These are phyloP conservation scores for Coemansia asiatica DNA, from an alignment of 192 early-diverging fungal species.

Conservation along the genomic window DNA sequence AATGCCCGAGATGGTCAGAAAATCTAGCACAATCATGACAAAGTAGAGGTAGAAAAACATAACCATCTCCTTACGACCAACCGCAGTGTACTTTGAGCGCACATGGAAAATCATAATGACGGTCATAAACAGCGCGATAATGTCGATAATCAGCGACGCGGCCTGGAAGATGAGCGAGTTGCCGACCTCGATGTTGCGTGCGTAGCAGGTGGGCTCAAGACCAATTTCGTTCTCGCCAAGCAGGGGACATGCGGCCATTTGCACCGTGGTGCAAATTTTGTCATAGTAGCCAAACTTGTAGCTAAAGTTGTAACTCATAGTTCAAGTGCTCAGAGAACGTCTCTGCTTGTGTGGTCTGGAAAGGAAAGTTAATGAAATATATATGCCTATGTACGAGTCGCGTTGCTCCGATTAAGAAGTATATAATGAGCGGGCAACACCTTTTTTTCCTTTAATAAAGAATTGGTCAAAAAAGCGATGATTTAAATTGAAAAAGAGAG, in stretches of 20 bases:
- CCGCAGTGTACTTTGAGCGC: slow-evolving; percentile 96
- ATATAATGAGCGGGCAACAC: not conserved
- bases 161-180: slow-evolving; percentile 90
- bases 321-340: not conserved
- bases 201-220: slow-evolving; percentile 90
- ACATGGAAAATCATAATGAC: slow-evolving; percentile 98
- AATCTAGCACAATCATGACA: slow-evolving; percentile 79
- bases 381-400: not conserved
- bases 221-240: slow-evolving; percentile 70
- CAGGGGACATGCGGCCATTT: slow-evolving; percentile 87
- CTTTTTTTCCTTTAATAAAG: not conserved
- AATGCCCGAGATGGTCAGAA: slow-evolving; percentile 89
- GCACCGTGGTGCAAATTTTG: slow-evolving; percentile 81
- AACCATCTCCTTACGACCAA: slow-evolving; percentile 98
- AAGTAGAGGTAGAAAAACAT: slow-evolving; percentile 98
- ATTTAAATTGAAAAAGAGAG: not conserved
- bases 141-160: slow-evolving; percentile 91
- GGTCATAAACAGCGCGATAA: slow-evolving; percentile 94
- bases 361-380: not conserved
- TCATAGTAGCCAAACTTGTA: slow-evolving; percentile 83
- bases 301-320: slow-evolving; percentile 55
- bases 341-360: not conserved
- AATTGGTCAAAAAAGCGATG: not conserved
- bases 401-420: not conserved
- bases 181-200: slow-evolving; percentile 88